phyloP scores from a whole-genome alignment of 257 asterid species.

The Gentiana macrophylla region DNA sequence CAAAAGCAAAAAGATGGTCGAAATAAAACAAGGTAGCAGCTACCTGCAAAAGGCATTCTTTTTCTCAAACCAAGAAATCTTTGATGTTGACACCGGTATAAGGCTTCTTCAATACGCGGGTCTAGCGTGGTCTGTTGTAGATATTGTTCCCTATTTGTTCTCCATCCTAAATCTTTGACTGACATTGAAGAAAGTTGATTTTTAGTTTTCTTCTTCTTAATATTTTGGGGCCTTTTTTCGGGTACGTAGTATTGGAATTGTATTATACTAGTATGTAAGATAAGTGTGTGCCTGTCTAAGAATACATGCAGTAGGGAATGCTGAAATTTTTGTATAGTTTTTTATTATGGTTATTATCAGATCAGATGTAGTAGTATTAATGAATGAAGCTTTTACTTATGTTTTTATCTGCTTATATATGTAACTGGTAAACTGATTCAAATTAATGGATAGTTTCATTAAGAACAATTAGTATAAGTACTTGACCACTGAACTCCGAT shows the following conservation, averaged over 20 bases:
- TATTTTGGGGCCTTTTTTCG: slow-evolving; percentile 1
- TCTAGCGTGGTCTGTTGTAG: slow-evolving; percentile 95
- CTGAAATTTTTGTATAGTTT: too few species aligned
- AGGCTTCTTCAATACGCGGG: slow-evolving; percentile 93
- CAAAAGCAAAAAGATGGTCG: slow-evolving; percentile 40
- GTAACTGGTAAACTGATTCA: too few species aligned
- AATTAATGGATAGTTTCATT: too few species aligned
- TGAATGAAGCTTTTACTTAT: too few species aligned
- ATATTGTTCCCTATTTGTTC: slow-evolving; percentile 83
- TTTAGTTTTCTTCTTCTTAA: neutral
- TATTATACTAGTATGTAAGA: too few species aligned
- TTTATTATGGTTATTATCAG: too few species aligned
- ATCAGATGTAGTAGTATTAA: too few species aligned
- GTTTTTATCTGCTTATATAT: too few species aligned
- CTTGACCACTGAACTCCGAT: too few species aligned
- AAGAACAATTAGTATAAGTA: too few species aligned
- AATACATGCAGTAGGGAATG: too few species aligned
- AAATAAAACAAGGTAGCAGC: slow-evolving; percentile 60
- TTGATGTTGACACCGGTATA: slow-evolving; percentile 89
- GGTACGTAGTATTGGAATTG: neutral
- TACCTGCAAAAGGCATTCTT: slow-evolving; percentile 49
- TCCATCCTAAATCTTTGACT: slow-evolving; percentile 53
- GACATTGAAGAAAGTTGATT: slow-evolving; percentile 10
- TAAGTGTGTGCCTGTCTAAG: too few species aligned
- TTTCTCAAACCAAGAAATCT: slow-evolving; percentile 53